These are phyloP conservation scores for Omphalea diandra DNA, from an alignment of 441 rosid species.

Conservation along the genomic window DNA sequence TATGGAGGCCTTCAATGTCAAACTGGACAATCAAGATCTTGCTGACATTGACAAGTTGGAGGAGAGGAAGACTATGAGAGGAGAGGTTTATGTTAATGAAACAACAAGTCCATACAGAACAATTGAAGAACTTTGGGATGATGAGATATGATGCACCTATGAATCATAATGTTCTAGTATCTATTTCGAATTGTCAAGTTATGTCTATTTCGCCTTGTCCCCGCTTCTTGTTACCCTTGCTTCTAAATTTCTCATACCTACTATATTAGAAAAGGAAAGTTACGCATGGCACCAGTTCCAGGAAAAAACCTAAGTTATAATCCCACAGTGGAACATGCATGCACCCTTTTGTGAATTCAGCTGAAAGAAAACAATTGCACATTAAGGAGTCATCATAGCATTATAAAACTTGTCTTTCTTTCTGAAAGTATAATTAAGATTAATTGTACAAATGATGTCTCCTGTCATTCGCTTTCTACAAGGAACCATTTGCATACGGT, in stretches of 20 bases:
- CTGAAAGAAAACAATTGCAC: background rate
- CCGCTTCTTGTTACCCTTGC: too few species aligned
- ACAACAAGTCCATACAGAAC: constrained; percentile 79
- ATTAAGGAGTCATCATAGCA: background rate
- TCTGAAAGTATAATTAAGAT: background rate
- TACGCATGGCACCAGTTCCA: background rate
- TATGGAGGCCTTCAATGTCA: constrained; percentile 47
- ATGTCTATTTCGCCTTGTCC: too few species aligned
- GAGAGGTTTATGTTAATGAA: constrained; percentile 59
- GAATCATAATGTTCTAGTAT: background rate
- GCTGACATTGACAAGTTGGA: constrained; percentile 49
- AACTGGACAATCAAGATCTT: constrained; percentile 55
- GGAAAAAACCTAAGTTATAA: background rate
- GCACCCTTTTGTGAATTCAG: too few species aligned
- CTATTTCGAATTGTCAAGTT: background rate
- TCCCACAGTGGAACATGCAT: background rate
- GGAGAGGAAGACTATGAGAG: constrained; percentile 82
- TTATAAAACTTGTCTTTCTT: too few species aligned
- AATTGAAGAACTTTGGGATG: constrained; percentile 71
- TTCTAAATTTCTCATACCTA: background rate
- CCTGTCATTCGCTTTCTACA: background rate
- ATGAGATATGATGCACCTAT: constrained; percentile 45
- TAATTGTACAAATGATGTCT: background rate
- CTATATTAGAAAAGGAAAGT: constrained; percentile 3
- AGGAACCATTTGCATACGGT: background rate